Evolutionary conservation across 2,329 filamentous ascomycete species (phyloP), one percentile per base, ranked within the genome.

Genomic region (Talaromyces marneffei): DNA sequence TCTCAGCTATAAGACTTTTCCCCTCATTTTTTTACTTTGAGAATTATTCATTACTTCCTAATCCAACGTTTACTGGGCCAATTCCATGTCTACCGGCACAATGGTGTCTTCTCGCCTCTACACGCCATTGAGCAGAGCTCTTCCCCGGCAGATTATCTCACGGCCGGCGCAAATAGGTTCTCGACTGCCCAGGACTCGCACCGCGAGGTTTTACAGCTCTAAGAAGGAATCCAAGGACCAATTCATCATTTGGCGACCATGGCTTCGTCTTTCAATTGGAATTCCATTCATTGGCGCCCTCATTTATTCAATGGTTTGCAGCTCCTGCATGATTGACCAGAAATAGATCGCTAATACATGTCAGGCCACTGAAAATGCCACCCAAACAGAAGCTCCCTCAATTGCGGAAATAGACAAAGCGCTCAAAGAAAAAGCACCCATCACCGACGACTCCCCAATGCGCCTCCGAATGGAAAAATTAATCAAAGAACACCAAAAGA

Each of bases 381-480:
- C 73, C 14, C 71, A 76, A 53, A 69, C 76, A 55, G 75, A 76
- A 57, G 68, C 73, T 3, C 75, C 89, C 31, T 84, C 88, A 42
- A 90, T 97, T 67, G 92, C 91, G 69, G 90, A 96, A 72, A 86
- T 90, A 69, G 94, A 97, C 75, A 86, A 85, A 65, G 82, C 91
- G 64, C 83, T 85, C 67, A 96, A 94, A 77, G 87, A 89, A 64
- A 89, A 94, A 74, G 83, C 85, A 61, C 85, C 86, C 65, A 83
- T 97, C 55, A 88, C 82, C 53, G 83, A 87, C 61, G 81, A 87
- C 68, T 97, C 93, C 14, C 92, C 94, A 1, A 97, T 99, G 93
- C 92, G 94, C 60, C 83, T 99, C 62, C 91, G 93, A 65, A 97
- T 99, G 94, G 94, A 99, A 78, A 86, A 90, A 70, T 90, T 97